Evolutionary conservation across 305 asterid genomes (phyloP).

Genomic region (Stenogyne calaminthoides): DNA sequence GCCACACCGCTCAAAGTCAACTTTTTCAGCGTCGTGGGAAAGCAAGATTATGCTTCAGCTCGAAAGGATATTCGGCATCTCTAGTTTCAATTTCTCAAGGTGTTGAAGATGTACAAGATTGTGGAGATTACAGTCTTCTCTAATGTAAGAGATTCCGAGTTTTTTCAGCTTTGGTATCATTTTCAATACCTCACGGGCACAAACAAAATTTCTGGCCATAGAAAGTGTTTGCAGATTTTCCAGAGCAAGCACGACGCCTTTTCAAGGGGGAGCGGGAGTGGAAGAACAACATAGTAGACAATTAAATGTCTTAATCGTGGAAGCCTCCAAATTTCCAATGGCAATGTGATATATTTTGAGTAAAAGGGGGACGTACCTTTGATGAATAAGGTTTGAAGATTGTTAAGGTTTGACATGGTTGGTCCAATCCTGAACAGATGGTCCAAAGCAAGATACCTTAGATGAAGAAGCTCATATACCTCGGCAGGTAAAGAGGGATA

Average conservation of each 20-base stretch:
- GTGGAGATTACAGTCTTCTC: not conserved
- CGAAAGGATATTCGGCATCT: not conserved
- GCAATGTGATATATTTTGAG: not conserved
- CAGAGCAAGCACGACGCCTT: not conserved
- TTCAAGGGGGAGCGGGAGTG: not conserved
- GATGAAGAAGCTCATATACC: slow-evolving; percentile 17
- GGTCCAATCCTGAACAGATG: not conserved
- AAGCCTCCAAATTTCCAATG: slow-evolving; percentile 6
- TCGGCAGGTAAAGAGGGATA: not conserved
- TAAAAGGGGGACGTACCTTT: not conserved
- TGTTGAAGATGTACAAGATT: not conserved
- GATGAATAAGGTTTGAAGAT: slow-evolving; percentile 12
- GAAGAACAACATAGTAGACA: not conserved
- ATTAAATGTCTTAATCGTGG: slow-evolving; percentile 15
- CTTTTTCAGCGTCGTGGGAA: too few relatives aligned
- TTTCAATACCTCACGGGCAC: not conserved
- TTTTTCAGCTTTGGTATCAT: slow-evolving; percentile 18
- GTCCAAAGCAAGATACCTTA: slow-evolving; percentile 18
- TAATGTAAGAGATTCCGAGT: not conserved
- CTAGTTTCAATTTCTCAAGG: slow-evolving; percentile 6
- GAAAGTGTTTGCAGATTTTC: slow-evolving; percentile 21
- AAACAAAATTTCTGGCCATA: not conserved
- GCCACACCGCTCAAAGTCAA: too few relatives aligned
- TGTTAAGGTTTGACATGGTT: slow-evolving; percentile 12
- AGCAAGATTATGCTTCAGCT: not conserved